phyloP scores from a whole-genome alignment of 257 asterid genomes.

The Solanum chiquidenum region DNA sequence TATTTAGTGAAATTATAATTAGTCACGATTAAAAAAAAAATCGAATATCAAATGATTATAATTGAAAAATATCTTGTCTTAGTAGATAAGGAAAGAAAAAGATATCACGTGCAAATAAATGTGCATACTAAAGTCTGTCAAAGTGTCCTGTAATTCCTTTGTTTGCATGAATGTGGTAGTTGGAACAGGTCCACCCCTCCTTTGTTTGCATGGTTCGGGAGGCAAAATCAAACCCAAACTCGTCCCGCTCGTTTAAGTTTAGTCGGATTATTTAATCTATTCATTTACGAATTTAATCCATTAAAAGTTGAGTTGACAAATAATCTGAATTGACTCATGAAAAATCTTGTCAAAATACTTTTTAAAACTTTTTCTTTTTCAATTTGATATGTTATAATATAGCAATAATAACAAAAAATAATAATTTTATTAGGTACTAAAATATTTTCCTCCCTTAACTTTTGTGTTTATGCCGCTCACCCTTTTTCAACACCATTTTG shows the following conservation, averaged over 20 bases:
- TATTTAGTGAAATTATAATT: neutral
- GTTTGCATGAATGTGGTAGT: neutral
- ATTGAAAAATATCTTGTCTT: neutral
- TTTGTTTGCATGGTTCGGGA: neutral
- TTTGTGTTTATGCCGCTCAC: neutral
- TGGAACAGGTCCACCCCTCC: neutral
- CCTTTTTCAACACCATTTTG: neutral
- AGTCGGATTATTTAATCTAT: accelerated
- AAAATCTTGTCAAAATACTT: accelerated
- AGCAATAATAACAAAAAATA: too few relatives aligned
- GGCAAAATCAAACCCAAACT: neutral
- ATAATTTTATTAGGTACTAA: neutral
- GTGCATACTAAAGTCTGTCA: neutral
- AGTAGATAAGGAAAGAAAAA: neutral
- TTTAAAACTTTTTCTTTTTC: too few relatives aligned
- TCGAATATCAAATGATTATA: neutral
- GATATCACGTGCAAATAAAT: neutral
- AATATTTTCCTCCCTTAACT: neutral
- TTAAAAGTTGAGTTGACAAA: too few relatives aligned
- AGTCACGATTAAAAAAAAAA: too few relatives aligned
- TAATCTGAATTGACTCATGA: too few relatives aligned
- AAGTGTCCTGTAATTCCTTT: neutral
- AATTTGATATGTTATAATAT: too few relatives aligned
- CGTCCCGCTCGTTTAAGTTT: accelerated
- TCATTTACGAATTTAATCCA: accelerated